phyloP scores from a whole-genome alignment of 2,329 filamentous ascomycete species.

The Pestalotiopsis sp. region DNA sequence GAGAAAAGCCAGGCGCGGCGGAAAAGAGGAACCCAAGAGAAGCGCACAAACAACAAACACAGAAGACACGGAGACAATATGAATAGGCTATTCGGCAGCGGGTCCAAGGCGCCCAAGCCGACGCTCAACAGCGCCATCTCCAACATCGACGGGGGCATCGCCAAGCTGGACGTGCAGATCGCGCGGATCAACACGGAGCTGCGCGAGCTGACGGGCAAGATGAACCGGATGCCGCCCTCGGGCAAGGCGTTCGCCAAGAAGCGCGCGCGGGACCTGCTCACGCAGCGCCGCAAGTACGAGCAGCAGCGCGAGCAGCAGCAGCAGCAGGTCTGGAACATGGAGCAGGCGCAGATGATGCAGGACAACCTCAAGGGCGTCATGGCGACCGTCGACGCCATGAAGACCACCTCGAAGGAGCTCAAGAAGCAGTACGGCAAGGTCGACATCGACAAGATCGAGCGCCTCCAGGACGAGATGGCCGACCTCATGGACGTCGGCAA shows the following conservation, averaged over 20 bases:
- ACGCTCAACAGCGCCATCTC: constrained; percentile 73
- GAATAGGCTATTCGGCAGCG: constrained; percentile 95
- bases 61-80: constrained; percentile 50
- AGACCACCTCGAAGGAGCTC: constrained; percentile 92
- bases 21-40: background rate
- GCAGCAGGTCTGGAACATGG: constrained; percentile 98
- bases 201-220: constrained; percentile 81
- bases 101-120: constrained; percentile 85
- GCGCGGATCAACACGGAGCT: constrained; percentile 91
- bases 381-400: constrained; percentile 97
- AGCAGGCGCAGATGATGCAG: constrained; percentile 97
- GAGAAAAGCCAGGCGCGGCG: background rate
- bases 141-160: constrained; percentile 68
- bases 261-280: constrained; percentile 53
- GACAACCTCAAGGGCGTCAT: constrained; percentile 98
- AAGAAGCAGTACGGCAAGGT: constrained; percentile 96
- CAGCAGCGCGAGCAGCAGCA: constrained; percentile 91
- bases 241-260: constrained; percentile 56
- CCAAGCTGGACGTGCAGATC: constrained; percentile 90
- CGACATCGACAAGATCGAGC: constrained; percentile 95
- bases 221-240: constrained; percentile 73
- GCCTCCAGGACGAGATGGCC: constrained; percentile 98
- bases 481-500: constrained; percentile 97
- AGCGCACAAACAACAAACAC: background rate
- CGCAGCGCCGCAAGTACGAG: constrained; percentile 94